Evolutionary conservation across 1,284 basidiomycete genomes (phyloP).

Genomic region (Coniferiporia sulphurascens): DNA sequence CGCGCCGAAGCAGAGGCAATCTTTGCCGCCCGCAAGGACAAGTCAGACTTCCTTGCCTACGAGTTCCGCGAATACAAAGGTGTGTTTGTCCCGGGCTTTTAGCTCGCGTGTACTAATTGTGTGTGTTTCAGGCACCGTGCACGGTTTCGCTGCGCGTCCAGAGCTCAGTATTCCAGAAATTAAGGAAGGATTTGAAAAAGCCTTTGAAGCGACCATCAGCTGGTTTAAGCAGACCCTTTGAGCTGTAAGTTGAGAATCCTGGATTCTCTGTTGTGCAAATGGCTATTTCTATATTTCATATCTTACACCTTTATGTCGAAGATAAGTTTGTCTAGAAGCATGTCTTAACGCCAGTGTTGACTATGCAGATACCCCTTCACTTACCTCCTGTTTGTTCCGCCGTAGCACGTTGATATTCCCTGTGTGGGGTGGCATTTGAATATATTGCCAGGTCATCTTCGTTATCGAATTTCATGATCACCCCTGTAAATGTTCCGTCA

Average conservation of each 20-base stretch:
- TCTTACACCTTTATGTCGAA: slow-evolving; percentile 15
- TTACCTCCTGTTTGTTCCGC: slow-evolving; percentile 18
- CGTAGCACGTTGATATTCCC: slow-evolving; percentile 15
- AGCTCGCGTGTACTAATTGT: not conserved
- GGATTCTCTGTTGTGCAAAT: not conserved
- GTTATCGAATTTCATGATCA: slow-evolving; percentile 18
- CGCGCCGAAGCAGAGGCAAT: slow-evolving; percentile 40
- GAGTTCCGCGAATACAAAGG: slow-evolving; percentile 56
- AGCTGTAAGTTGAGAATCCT: not conserved
- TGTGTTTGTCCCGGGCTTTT: slow-evolving; percentile 22
- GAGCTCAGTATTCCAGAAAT: slow-evolving; percentile 41
- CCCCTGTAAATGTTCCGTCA: slow-evolving; percentile 5
- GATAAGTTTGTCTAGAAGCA: slow-evolving; percentile 14
- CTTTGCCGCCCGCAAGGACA: slow-evolving; percentile 40
- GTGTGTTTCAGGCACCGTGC: slow-evolving; percentile 39
- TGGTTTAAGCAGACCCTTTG: slow-evolving; percentile 45
- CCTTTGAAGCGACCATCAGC: slow-evolving; percentile 39
- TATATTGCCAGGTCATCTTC: slow-evolving; percentile 15
- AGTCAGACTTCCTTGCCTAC: slow-evolving; percentile 40
- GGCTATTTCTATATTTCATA: not conserved
- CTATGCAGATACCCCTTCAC: not conserved
- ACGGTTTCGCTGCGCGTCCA: slow-evolving; percentile 54
- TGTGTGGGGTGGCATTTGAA: slow-evolving; percentile 8
- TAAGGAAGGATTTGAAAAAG: slow-evolving; percentile 46
- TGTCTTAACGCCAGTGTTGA: not conserved